These are phyloP conservation scores for Zygosaccharomyces pseudobailii DNA, from an alignment of 1,139 yeast species.

Conservation along the genomic window DNA sequence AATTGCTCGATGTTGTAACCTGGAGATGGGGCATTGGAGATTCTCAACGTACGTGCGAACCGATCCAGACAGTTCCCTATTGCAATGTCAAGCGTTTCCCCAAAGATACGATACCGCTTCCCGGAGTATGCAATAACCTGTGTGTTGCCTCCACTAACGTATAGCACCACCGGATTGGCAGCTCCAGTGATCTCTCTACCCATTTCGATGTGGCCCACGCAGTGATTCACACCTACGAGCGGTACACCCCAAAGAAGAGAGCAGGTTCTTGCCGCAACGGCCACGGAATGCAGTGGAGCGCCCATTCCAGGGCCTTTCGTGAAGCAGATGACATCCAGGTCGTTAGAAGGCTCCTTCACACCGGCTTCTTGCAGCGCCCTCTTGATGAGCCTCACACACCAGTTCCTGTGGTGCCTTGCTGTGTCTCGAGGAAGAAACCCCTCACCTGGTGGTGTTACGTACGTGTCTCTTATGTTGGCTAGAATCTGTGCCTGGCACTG, in stretches of 20 bases:
- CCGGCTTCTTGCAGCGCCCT: slow-evolving; percentile 61
- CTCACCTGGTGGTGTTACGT: slow-evolving; percentile 95
- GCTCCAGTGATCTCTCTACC: slow-evolving; percentile 98
- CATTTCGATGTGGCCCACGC: slow-evolving; percentile 98
- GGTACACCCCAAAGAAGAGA: slow-evolving; percentile 80
- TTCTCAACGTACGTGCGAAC: slow-evolving; percentile 84
- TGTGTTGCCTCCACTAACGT: slow-evolving; percentile 97
- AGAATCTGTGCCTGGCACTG: slow-evolving; percentile 57
- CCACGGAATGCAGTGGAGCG: slow-evolving; percentile 93
- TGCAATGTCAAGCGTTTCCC: slow-evolving; percentile 95
- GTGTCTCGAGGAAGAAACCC: slow-evolving; percentile 95
- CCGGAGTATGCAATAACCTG: slow-evolving; percentile 96
- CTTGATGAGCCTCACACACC: slow-evolving; percentile 82
- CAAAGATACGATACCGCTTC: slow-evolving; percentile 89
- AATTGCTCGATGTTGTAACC: slow-evolving; percentile 95
- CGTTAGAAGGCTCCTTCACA: slow-evolving; percentile 40
- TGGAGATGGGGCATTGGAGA: slow-evolving; percentile 93
- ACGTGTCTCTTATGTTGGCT: slow-evolving; percentile 88
- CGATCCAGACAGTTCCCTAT: slow-evolving; percentile 95
- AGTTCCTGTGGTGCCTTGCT: slow-evolving; percentile 91
- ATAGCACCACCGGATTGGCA: slow-evolving; percentile 86
- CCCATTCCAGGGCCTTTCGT: slow-evolving; percentile 99
- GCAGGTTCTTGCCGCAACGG: slow-evolving; percentile 83
- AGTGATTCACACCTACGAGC: slow-evolving; percentile 90
- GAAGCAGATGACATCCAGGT: slow-evolving; percentile 86